Conservation (phyloP, 2,329 filamentous ascomycete species). For the Bipolaris gigantea region DNA sequence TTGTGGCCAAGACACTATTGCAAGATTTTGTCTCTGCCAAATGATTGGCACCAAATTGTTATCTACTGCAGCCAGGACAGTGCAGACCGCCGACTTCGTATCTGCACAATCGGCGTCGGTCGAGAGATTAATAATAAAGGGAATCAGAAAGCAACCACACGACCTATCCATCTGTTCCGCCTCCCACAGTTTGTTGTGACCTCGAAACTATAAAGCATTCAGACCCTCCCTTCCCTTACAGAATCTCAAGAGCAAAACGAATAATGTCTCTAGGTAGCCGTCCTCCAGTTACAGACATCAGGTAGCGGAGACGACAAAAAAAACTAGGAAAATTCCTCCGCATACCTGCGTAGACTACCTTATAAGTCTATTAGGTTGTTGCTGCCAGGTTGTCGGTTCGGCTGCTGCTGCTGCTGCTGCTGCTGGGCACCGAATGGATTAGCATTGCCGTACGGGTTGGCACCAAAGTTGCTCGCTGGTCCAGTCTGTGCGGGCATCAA, state of each 20-base stretch:
- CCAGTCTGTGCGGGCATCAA: constrained; percentile 56
- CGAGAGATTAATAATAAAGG: constrained; percentile 18
- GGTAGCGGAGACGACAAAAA: constrained; percentile 16
- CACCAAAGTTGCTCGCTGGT: constrained; percentile 51
- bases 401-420: constrained; percentile 38
- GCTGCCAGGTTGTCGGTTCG: constrained; percentile 49
- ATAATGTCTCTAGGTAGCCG: not conserved
- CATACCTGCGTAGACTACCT: not conserved
- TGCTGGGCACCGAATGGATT: constrained; percentile 60
- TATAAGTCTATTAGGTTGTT: constrained; percentile 66
- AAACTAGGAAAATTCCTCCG: constrained; percentile 10
- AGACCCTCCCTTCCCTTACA: not conserved
- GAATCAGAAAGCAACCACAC: constrained; percentile 24
- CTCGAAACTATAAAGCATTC: not conserved
- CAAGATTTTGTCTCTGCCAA: not conserved
- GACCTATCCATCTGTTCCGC: not conserved
- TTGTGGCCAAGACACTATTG: not conserved
- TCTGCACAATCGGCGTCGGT: constrained; percentile 9
- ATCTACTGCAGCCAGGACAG: constrained; percentile 11
- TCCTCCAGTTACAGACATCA: constrained; percentile 13
- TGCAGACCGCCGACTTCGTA: constrained; percentile 6
- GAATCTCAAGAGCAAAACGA: not conserved
- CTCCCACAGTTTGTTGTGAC: not conserved
- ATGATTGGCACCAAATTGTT: constrained; percentile 5
- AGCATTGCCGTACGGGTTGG: constrained; percentile 48